Conservation (phyloP, 1,284 basidiomycete genomes). For the Ganoderma boninense region DNA sequence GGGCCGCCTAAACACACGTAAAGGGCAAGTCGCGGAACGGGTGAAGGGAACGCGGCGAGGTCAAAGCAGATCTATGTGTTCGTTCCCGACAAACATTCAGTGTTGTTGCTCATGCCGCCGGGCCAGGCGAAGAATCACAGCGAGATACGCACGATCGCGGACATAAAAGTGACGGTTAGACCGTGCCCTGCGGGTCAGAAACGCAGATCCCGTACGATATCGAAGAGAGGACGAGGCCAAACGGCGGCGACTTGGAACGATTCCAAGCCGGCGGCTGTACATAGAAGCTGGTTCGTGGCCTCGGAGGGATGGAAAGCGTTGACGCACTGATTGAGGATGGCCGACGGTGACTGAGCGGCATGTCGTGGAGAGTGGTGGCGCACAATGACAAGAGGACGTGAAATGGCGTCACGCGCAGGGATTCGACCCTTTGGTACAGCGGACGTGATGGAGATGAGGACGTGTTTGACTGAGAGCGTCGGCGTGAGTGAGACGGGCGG, state of each 20-base stretch:
- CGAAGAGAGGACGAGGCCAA: background rate
- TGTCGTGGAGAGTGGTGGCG: background rate
- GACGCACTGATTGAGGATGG: background rate
- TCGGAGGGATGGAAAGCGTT: background rate
- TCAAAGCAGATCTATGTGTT: background rate
- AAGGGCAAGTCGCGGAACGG: background rate
- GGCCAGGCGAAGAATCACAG: background rate
- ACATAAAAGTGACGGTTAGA: slow-evolving; percentile 1
- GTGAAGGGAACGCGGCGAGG: background rate
- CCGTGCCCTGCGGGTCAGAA: background rate
- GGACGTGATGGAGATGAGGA: background rate
- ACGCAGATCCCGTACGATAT: slow-evolving; percentile 8
- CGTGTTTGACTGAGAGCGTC: background rate
- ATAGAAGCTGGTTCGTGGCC: background rate
- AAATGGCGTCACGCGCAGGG: slow-evolving; percentile 1
- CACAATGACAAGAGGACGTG: background rate
- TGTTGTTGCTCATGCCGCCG: background rate
- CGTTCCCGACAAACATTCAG: slow-evolving; percentile 1
- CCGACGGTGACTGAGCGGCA: slow-evolving; percentile 2
- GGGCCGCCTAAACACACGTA: background rate
- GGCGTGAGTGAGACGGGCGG: slow-evolving; percentile 10
- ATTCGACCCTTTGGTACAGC: background rate
- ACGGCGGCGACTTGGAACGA: background rate
- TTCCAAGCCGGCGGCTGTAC: slow-evolving; percentile 1
- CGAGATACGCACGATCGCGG: slow-evolving; percentile 9